phyloP scores from a whole-genome alignment of 495 filamentous ascomycete species.

The Cenococcum geophilum region DNA sequence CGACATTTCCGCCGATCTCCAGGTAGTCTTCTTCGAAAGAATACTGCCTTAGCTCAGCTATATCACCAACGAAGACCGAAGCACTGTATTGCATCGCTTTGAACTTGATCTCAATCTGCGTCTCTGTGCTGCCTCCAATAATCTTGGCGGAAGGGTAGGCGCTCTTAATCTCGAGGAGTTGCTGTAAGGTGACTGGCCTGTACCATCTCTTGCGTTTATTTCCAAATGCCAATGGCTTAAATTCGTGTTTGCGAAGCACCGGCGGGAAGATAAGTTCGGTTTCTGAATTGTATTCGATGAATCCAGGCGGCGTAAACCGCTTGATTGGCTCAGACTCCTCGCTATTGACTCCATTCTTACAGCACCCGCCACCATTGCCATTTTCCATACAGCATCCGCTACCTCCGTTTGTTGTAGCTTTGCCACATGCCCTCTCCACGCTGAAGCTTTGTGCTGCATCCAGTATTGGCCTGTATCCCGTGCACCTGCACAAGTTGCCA shows the following conservation, averaged over 20 bases:
- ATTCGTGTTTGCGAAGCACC: constrained; percentile 69
- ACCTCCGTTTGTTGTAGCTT: constrained; percentile 54
- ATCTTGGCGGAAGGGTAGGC: constrained; percentile 82
- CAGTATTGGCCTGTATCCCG: constrained; percentile 88
- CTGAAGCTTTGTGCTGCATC: constrained; percentile 81
- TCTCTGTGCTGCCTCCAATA: constrained; percentile 93
- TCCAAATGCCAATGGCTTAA: constrained; percentile 77
- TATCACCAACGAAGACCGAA: constrained; percentile 91
- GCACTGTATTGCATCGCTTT: constrained; percentile 85
- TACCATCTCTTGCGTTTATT: constrained; percentile 96
- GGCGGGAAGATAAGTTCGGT: constrained; percentile 95
- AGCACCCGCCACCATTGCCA: constrained; percentile 50
- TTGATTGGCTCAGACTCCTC: constrained; percentile 52
- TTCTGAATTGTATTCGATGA: constrained; percentile 87
- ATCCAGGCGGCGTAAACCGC: constrained; percentile 71
- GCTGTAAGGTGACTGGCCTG: constrained; percentile 76
- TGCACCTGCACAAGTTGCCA: constrained; percentile 93
- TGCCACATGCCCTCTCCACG: constrained; percentile 48
- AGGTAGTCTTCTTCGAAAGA: constrained; percentile 71
- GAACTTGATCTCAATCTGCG: constrained; percentile 97
- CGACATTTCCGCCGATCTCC: constrained; percentile 87
- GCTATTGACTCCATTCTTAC: constrained; percentile 45
- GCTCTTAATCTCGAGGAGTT: constrained; percentile 85
- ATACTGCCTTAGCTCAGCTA: constrained; percentile 77
- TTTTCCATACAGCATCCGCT: constrained; percentile 65